Evolutionary conservation across 495 filamentous ascomycete genomes (phyloP), one percentile per base, ranked within the genome.

Genomic region (Hyaloscypha bicolor): DNA sequence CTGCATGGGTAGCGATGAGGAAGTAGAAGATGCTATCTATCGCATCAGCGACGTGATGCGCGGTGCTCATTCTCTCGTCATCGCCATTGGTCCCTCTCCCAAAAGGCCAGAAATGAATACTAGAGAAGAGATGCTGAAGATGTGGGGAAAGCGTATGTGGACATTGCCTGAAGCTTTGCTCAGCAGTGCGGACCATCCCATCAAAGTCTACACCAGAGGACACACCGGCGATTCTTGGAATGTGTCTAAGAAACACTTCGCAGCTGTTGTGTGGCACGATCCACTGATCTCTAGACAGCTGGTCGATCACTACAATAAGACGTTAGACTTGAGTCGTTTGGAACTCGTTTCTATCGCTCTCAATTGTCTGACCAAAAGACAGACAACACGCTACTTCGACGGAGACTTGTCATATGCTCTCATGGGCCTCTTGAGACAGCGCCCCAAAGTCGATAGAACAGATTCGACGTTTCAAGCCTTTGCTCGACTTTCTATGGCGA

Each of bases 391-490:
- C 16, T 53, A 16, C 39, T 25, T 19, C 30, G 9, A 21, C 0
- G 81, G 77, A 5, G 82, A 85, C 59, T 69, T 76, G 12, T 66
- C 76, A 19, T 85, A 84, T 64, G 80, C 79, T 4, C 66, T 85
- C 9, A 82, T 81, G 79, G 78, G 80, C 4, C 76, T 84, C n/a
- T 72, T 82, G 8, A 71, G 76, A n/a, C 61, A 74, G 16, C 71
- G 81, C 14, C 80, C 77, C 0, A 45, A 64, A 22, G 70, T 77
- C 30, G 75, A 75, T 62, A 68, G 57, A 31, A 73, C 70, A 9
- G 82, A 85, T 56, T 74, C 68, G 2, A 66, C 55, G 6, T 83
- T 82, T 67, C 79, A 83, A 68, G 80, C 80, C 16, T 79, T 84
- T 39, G 80, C 82, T 22, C 71, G 79, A 1, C 75, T 83, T 9